phyloP scores from a whole-genome alignment of 78 protist genomes.

The Chrysochromulina tobinii region DNA sequence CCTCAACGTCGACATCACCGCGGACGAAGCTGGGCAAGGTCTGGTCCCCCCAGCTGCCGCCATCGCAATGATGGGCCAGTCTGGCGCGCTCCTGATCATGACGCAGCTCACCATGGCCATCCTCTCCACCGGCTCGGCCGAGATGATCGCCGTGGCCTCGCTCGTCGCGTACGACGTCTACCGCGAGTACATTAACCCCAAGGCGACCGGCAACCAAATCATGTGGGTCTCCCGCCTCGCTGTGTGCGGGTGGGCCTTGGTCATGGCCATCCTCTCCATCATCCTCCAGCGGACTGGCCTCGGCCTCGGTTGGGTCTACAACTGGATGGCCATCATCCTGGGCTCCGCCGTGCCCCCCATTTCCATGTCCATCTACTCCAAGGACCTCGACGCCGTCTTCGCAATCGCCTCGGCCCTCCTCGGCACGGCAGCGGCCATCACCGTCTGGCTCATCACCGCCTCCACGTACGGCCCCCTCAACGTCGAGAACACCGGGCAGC shows the following conservation, averaged over 20 bases:
- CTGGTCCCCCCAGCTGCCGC: not conserved
- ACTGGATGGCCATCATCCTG: conserved; percentile 23
- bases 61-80: conserved; percentile 23
- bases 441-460: not conserved
- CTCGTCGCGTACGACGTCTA: conserved; percentile 46
- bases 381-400: not conserved
- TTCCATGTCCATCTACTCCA: not conserved
- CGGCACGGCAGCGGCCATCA: not conserved
- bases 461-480: not conserved
- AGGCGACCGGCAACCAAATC: conserved; percentile 6
- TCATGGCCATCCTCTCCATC: conserved; percentile 19
- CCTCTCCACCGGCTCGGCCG: conserved; percentile 32
- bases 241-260: not conserved
- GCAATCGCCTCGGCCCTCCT: not conserved
- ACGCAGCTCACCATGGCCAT: conserved; percentile 38
- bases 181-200: conserved; percentile 6
- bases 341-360: conserved; percentile 27
- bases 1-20: not conserved
- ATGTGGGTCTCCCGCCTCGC: not conserved
- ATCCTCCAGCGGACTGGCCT: not conserved
- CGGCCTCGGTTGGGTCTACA: conserved; percentile 39
- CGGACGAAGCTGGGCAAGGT: not conserved
- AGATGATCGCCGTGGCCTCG: conserved; percentile 28
- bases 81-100: not conserved
- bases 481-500: not conserved